Conservation (phyloP, 768 basidiomycete genomes). For the Amanita thiersii region DNA sequence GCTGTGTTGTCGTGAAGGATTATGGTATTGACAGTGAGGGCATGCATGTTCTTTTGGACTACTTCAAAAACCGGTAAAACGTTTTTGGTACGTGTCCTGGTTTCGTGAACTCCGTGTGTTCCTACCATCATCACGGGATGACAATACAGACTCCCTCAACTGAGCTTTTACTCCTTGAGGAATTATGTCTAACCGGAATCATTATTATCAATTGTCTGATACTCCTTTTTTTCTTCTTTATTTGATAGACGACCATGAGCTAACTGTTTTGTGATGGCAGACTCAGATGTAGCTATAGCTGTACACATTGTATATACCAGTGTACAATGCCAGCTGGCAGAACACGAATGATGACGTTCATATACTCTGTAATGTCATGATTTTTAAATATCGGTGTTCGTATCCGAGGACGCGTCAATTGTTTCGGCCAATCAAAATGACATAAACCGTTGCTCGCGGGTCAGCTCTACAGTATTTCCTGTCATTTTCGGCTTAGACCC, state of each 20-base stretch:
- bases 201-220: slow-evolving; percentile 76
- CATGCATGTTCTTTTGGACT: slow-evolving; percentile 86
- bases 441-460: too few species aligned
- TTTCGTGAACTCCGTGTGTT: slow-evolving; percentile 9
- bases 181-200: slow-evolving; percentile 84
- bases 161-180: slow-evolving; percentile 64
- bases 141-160: slow-evolving; percentile 92
- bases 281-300: too few species aligned
- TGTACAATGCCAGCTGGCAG: too few species aligned
- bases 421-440: too few species aligned
- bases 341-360: too few species aligned
- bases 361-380: too few species aligned
- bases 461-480: too few species aligned
- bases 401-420: too few species aligned
- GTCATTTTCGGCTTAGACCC: background rate
- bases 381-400: too few species aligned
- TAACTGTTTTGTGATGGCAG: too few species aligned
- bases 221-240: slow-evolving; percentile 11
- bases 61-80: slow-evolving; percentile 91
- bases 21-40: slow-evolving; percentile 95
- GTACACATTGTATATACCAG: too few species aligned
- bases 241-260: too few species aligned
- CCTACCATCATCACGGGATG: slow-evolving; percentile 39
- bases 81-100: slow-evolving; percentile 19
- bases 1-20: slow-evolving; percentile 96